phyloP scores from a whole-genome alignment of 306 rosid species.

The Rosa multiflora region DNA sequence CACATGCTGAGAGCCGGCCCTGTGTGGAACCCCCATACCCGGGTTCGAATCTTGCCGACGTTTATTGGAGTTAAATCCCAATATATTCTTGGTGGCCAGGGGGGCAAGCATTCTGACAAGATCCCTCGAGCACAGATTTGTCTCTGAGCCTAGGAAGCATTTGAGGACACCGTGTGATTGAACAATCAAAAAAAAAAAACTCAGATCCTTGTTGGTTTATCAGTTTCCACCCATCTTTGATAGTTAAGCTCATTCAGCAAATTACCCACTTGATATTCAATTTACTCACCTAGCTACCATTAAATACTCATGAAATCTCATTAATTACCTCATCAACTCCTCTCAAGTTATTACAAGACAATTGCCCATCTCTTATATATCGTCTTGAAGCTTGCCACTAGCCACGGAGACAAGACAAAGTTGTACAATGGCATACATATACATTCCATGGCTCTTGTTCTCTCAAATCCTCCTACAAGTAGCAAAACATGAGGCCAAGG shows the following conservation, averaged over 20 bases:
- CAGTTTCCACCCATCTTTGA: neutral
- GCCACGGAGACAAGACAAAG: neutral
- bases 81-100: too few species aligned
- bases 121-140: too few species aligned
- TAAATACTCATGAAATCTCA: neutral
- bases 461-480: slow-evolving; percentile 1
- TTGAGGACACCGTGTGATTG: too few species aligned
- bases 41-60: too few species aligned
- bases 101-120: too few species aligned
- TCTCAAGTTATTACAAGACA: neutral
- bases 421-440: slow-evolving; percentile 18
- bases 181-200: too few species aligned
- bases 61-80: too few species aligned
- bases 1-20: too few species aligned
- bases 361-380: neutral
- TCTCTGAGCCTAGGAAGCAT: too few species aligned
- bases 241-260: too few species aligned
- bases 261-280: neutral
- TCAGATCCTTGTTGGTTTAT: neutral
- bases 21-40: too few species aligned
- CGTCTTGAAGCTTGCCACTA: neutral
- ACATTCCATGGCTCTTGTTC: slow-evolving; percentile 23
- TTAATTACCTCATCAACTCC: neutral
- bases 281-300: neutral
- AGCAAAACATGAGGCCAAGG: slow-evolving; percentile 16